These are phyloP conservation scores for Logfia minima DNA, from an alignment of 129 eudicot species.

Conservation along the genomic window DNA sequence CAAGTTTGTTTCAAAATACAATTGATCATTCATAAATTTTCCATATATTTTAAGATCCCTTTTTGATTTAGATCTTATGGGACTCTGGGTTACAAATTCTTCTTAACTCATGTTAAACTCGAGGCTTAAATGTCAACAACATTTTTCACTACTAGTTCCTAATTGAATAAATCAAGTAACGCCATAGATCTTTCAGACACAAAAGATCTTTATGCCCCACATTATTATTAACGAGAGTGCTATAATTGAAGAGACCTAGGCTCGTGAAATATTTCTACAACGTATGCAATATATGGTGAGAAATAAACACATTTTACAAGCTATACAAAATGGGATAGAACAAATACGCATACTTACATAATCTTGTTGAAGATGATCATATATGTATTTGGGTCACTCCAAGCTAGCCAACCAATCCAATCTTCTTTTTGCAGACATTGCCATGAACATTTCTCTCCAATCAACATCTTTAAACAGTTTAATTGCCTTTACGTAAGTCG, in stretches of 20 bases:
- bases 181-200: too few relatives aligned
- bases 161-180: too few relatives aligned
- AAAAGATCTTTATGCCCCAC: too few relatives aligned
- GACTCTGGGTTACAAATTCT: conserved; percentile 8
- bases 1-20: too few relatives aligned
- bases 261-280: not conserved
- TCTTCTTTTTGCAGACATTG: conserved; percentile 43
- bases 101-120: not conserved
- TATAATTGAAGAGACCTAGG: not conserved
- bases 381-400: conserved; percentile 14
- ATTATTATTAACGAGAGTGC: too few relatives aligned
- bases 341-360: not conserved
- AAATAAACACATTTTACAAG: not conserved
- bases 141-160: not conserved
- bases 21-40: conserved; percentile 1
- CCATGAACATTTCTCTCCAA: conserved; percentile 49
- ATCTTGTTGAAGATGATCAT: not conserved
- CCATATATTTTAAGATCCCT: not conserved
- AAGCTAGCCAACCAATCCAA: conserved; percentile 37
- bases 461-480: conserved; percentile 43
- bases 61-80: not conserved
- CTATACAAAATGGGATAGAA: not conserved
- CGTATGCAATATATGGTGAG: not conserved
- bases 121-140: not conserved
- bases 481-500: conserved; percentile 31